Evolutionary conservation across 2,329 filamentous ascomycete species (phyloP), one percentile per base, ranked within the genome.

Genomic region (Aspergillus tanneri): DNA sequence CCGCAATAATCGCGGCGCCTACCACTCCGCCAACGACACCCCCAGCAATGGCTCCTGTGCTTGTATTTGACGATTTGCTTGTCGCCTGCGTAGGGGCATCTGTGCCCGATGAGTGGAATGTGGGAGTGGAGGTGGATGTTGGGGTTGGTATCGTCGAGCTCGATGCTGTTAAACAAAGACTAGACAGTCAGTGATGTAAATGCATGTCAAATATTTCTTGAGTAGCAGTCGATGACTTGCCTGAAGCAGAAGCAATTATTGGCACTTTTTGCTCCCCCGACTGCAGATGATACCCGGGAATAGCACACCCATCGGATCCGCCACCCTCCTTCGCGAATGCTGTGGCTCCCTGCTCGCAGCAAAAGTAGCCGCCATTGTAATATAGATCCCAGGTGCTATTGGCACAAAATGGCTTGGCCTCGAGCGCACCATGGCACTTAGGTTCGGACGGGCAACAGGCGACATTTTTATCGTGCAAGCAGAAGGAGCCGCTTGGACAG

Each of bases 371-470:
- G 9, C 30, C 12, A n/a, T 35, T 35, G 22, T n/a, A 16, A 34
- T 40, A 47, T 6, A 47, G 27, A 34, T 40, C 37, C 36, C 44
- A 47, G 18, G 27, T 27, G 4, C 18, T 21, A 11, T 41, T 35
- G 12, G 37, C 44, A 22, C 37, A 47, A 9, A 25, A 36, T 3
- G 36, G 27, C 7, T 32, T 19, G 5, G 9, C 36, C 3, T 34
- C 22, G 5, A 41, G 27, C 4, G 36, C 27, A n/a, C 7, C 27
- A 12, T 16, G 23, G 21, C 36, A 47, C 24, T n/a, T n/a, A 4
- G 9, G 6, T n/a, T 40, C n/a, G n/a, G 18, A 24, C 2, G 36
- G 36, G 27, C 44, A 47, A 18, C 44, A 47, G n/a, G 28, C 28
- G 27, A 27, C 37, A 21, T 41, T 41, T 5, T 47, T n/a, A 10